Evolutionary conservation across 306 rosid genomes (phyloP).

Genomic region (Ammopiptanthus mongolicus): DNA sequence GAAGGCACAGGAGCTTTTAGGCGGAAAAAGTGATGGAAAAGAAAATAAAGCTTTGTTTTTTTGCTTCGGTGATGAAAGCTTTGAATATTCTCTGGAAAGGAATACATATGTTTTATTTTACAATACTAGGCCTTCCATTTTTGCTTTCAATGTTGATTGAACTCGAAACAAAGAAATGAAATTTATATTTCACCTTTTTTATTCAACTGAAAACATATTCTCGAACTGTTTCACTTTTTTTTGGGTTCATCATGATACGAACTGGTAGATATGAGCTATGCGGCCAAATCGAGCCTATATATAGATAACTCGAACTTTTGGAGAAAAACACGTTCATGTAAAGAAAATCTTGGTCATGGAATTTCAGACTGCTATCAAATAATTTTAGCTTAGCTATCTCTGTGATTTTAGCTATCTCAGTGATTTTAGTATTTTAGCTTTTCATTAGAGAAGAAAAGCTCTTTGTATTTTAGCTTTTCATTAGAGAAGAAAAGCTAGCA

Average conservation of each 20-base stretch:
- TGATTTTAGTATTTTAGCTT: too few species aligned
- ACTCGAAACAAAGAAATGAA: not conserved
- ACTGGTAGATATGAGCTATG: not conserved
- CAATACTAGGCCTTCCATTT: not conserved
- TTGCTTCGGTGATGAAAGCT: not conserved
- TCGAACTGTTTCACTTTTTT: not conserved
- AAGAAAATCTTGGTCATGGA: too few species aligned
- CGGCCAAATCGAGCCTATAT: too few species aligned
- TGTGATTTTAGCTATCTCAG: too few species aligned
- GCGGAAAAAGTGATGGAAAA: not conserved
- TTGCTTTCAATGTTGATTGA: not conserved
- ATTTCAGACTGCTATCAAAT: not conserved
- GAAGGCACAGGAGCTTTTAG: too few species aligned
- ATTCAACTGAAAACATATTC: not conserved
- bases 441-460: too few species aligned
- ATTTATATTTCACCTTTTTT: not conserved
- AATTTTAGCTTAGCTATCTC: too few species aligned
- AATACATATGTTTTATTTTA: not conserved
- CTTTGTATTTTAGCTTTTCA: too few species aligned
- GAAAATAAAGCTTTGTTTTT: not conserved
- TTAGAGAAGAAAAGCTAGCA: too few species aligned
- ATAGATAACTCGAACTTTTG: too few species aligned
- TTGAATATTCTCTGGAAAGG: not conserved
- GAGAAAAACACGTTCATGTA: too few species aligned
- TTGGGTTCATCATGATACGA: not conserved